Conservation (phyloP, 441 rosid species). For the Populus trichocarpa region DNA sequence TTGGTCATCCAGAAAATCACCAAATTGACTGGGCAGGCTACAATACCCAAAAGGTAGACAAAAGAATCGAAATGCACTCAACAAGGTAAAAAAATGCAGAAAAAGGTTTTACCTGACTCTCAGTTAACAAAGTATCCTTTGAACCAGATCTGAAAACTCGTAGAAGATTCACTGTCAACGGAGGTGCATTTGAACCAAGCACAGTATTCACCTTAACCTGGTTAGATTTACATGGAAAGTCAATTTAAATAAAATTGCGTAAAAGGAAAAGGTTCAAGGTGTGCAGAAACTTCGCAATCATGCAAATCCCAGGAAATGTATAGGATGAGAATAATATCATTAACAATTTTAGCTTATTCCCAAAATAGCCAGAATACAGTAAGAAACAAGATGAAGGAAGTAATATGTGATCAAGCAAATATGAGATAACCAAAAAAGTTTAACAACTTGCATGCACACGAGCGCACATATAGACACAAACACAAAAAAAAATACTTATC, state of each 20-base stretch:
- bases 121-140: conserved; percentile 54
- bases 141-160: conserved; percentile 47
- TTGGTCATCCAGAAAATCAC: neutral
- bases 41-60: conserved; percentile 3
- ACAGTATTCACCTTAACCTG: conserved; percentile 88
- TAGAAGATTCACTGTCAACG: conserved; percentile 67
- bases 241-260: neutral
- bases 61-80: conserved; percentile 8
- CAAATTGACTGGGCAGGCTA: conserved; percentile 13
- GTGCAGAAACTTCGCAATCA: neutral
- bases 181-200: conserved; percentile 78
- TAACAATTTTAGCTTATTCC: neutral
- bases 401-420: neutral
- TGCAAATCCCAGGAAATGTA: neutral
- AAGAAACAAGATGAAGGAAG: neutral
- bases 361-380: neutral
- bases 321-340: neutral
- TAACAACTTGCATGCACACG: neutral
- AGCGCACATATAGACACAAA: neutral
- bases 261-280: neutral
- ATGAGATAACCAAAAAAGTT: neutral
- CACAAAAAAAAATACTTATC: neutral
- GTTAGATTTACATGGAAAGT: conserved; percentile 16
- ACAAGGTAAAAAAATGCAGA: conserved; percentile 5
- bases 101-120: conserved; percentile 51